Evolutionary conservation across 2,329 filamentous ascomycete species (phyloP), one percentile per base, ranked within the genome.

Genomic region (Colletotrichum tropicale): DNA sequence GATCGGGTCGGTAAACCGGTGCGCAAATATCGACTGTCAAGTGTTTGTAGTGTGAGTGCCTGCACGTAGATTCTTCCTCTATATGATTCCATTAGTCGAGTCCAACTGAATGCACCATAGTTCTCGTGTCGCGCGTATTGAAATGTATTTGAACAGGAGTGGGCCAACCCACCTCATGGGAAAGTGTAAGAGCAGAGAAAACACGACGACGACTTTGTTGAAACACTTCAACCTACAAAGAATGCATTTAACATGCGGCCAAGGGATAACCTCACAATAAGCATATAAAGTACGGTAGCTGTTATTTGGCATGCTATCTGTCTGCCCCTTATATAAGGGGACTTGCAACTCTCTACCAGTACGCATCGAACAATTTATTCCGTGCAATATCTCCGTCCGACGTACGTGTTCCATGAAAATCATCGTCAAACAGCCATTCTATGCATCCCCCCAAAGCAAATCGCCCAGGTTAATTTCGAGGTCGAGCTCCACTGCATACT

Each of bases 381-480:
- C 18, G 28, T 32, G 32, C 30, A 26, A 8, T 52, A 9, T 26
- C 52, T 30, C 36, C 24, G n/a, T 62, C 10, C 16, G 16, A 16
- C 24, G 16, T 24, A 32, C 28, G 38, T 52, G 9, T 30, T 24
- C 38, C 24, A n/a, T 52, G 34, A 15, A 15, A 21, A 62, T 30
- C 48, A 32, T 28, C 52, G 24, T 18, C n/a, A 26, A 55, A 60
- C 55, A 34, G 26, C 48, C 43, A 32, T n/a, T 52, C 43, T 52
- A 52, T 10, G 10, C n/a, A n/a, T 75, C 28, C 12, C 52, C 66
- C 26, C 52, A 34, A 4, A 71, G 30, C 16, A 67, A n/a, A 32
- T 65, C 58, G 24, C 55, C 62, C 34, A 82, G 62, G 24, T 79
- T 76, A 16, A 76, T 64, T 38, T 74, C 66, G 9, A 77, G 38